Conservation (phyloP, 768 basidiomycete genomes). For the Boletus sp. region DNA sequence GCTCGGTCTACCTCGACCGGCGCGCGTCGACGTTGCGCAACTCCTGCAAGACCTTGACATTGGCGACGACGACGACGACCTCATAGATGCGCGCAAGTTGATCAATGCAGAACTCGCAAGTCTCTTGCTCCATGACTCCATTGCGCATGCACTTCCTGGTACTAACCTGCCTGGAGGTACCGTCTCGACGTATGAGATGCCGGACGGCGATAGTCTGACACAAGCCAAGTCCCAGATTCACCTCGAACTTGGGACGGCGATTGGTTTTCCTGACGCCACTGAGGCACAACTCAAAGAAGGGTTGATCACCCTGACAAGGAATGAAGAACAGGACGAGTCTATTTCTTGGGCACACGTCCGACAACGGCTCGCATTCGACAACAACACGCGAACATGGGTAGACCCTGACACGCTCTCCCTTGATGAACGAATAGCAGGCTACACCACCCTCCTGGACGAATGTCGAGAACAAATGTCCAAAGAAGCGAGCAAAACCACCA, state of each 20-base stretch:
- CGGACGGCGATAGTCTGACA: slow-evolving; percentile 73
- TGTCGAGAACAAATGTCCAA: slow-evolving; percentile 69
- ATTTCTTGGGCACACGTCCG: slow-evolving; percentile 73
- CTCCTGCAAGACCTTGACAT: slow-evolving; percentile 60
- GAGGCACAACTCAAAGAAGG: slow-evolving; percentile 78
- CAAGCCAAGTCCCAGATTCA: slow-evolving; percentile 71
- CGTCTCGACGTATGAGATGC: slow-evolving; percentile 63
- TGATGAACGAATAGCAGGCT: slow-evolving; percentile 62
- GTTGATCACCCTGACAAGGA: slow-evolving; percentile 58
- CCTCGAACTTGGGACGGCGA: slow-evolving; percentile 68
- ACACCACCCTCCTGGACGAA: slow-evolving; percentile 55
- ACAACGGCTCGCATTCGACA: slow-evolving; percentile 61
- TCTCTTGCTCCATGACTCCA: slow-evolving; percentile 83
- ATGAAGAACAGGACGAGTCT: slow-evolving; percentile 57
- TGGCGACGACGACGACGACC: slow-evolving; percentile 46
- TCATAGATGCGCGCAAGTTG: slow-evolving; percentile 52
- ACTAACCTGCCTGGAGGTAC: slow-evolving; percentile 73
- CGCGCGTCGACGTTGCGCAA: slow-evolving; percentile 67
- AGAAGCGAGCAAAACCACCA: slow-evolving; percentile 77
- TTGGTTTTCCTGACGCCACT: slow-evolving; percentile 84
- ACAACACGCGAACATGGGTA: slow-evolving; percentile 58
- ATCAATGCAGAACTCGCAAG: slow-evolving; percentile 75
- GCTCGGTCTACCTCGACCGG: slow-evolving; percentile 78
- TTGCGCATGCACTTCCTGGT: slow-evolving; percentile 85
- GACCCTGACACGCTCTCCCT: slow-evolving; percentile 55